These are phyloP conservation scores for Dictyostelium capitatum DNA, from an alignment of 78 protist species.

Conservation along the genomic window DNA sequence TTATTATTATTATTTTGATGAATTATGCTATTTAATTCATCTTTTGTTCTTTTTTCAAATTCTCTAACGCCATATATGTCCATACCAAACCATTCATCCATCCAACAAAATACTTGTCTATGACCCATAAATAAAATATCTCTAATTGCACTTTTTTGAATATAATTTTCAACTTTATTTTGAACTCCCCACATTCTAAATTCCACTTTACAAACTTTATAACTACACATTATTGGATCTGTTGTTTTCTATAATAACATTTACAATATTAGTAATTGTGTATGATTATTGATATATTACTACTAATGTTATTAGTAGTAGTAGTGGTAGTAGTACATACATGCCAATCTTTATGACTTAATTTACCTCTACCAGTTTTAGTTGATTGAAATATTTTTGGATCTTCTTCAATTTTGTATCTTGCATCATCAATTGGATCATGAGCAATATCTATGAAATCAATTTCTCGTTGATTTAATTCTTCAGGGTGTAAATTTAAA, in stretches of 20 bases:
- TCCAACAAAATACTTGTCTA: slow-evolving; percentile 91
- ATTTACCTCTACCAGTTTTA: slow-evolving; percentile 91
- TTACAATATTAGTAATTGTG: neutral
- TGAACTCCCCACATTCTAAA: slow-evolving; percentile 92
- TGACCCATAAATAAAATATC: slow-evolving; percentile 83
- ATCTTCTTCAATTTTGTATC: slow-evolving; percentile 88
- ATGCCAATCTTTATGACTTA: slow-evolving; percentile 73
- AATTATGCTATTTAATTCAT: slow-evolving; percentile 40
- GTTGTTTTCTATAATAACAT: neutral
- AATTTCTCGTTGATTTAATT: slow-evolving; percentile 33
- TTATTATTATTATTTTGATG: neutral
- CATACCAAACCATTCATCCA: slow-evolving; percentile 91
- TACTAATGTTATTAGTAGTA: too few species aligned
- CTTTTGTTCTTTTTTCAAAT: slow-evolving; percentile 80
- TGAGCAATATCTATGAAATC: slow-evolving; percentile 65
- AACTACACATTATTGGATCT: slow-evolving; percentile 84
- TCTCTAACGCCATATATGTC: slow-evolving; percentile 86
- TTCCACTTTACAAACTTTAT: slow-evolving; percentile 89
- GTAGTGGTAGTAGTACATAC: neutral
- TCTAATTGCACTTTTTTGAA: slow-evolving; percentile 73
- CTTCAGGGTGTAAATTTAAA: slow-evolving; percentile 53
- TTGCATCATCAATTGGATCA: slow-evolving; percentile 68
- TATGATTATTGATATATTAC: too few species aligned
- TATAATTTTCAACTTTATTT: slow-evolving; percentile 84
- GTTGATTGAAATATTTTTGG: slow-evolving; percentile 80